Conservation (phyloP, 2,329 filamentous ascomycete species). For the Fusarium papillatum region DNA sequence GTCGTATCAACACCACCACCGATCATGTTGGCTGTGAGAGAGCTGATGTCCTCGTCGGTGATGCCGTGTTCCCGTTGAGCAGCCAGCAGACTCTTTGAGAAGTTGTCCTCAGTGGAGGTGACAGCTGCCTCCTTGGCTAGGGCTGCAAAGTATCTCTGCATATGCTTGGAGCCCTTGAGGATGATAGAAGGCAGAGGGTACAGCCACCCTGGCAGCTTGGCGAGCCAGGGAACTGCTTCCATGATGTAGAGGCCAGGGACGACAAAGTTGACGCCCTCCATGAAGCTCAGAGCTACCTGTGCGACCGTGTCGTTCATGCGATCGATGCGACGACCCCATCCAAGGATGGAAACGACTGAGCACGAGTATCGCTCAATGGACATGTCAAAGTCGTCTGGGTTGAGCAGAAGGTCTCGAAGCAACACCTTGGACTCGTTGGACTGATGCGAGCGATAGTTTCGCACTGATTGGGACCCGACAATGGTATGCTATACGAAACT, state of each 20-base stretch:
- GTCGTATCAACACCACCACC: background rate
- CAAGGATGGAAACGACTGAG: background rate
- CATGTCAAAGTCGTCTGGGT: background rate
- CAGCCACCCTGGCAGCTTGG: background rate
- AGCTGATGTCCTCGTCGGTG: background rate
- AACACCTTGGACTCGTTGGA: background rate
- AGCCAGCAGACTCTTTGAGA: background rate
- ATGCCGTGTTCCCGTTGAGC: background rate
- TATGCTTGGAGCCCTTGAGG: background rate
- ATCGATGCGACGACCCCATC: background rate
- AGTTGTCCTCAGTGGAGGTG: background rate
- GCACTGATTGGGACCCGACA: background rate
- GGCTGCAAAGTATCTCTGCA: background rate
- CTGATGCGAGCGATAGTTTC: background rate
- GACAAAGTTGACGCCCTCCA: background rate
- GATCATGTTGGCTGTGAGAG: background rate
- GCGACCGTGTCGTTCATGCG: background rate
- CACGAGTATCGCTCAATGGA: background rate
- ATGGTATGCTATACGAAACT: background rate
- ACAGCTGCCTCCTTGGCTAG: background rate
- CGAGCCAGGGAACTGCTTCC: background rate
- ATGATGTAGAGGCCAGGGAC: background rate
- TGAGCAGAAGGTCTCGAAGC: background rate
- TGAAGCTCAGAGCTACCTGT: background rate
- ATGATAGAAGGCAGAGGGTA: background rate